Conservation (phyloP, 768 basidiomycete species). For the Roridomyces roridus region DNA sequence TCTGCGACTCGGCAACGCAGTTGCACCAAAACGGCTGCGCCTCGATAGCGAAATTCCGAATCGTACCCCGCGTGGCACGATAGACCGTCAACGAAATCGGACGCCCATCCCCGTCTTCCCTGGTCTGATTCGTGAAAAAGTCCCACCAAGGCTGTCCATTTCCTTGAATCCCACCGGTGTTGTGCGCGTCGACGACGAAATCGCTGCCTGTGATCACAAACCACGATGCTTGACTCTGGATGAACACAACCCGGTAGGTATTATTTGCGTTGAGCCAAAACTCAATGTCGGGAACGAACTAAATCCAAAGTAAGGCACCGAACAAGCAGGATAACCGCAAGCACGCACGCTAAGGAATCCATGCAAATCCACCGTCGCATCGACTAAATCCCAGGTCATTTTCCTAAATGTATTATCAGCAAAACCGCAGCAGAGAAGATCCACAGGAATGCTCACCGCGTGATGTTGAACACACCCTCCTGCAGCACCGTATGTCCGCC, state of each 20-base stretch:
- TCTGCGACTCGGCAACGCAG: conserved; percentile 53
- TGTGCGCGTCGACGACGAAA: conserved; percentile 62
- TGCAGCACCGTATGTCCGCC: conserved; percentile 38
- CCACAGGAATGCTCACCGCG: conserved; percentile 29
- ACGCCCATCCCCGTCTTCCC: conserved; percentile 61
- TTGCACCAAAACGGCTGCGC: conserved; percentile 69
- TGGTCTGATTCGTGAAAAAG: conserved; percentile 52
- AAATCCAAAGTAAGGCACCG: background rate
- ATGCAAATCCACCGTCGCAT: conserved; percentile 32
- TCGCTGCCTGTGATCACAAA: conserved; percentile 64
- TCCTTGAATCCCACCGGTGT: conserved; percentile 61
- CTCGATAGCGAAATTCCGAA: conserved; percentile 57
- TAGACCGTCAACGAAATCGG: conserved; percentile 61
- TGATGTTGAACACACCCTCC: conserved; percentile 45
- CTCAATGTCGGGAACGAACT: conserved; percentile 61
- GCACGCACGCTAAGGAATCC: conserved; percentile 40
- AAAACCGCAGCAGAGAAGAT: background rate
- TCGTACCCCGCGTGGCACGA: conserved; percentile 46
- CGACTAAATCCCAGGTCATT: conserved; percentile 45
- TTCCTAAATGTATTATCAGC: conserved; percentile 32
- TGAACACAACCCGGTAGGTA: conserved; percentile 67
- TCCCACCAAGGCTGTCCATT: conserved; percentile 71
- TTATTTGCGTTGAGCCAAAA: conserved; percentile 61
- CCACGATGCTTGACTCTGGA: conserved; percentile 71
- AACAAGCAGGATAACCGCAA: background rate